Evolutionary conservation across 805 yeast genomes (phyloP), one percentile per base, ranked within the genome.

Genomic region (Yarrowia keelungensis): DNA sequence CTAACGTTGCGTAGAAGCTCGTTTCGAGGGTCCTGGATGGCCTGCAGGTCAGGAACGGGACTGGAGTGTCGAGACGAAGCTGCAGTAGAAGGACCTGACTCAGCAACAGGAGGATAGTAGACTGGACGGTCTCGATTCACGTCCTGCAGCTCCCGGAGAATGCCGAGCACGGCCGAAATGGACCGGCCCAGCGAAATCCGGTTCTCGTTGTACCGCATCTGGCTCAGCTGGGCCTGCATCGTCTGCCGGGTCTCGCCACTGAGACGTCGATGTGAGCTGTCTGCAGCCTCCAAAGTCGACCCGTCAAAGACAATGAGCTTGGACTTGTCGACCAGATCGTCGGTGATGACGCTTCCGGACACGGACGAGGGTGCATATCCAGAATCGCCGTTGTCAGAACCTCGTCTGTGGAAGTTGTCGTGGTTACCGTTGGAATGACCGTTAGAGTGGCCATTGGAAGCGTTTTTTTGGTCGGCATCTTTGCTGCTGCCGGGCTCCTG

Each of bases 141-240:
- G 22, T 71, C 71, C 66, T 75, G 76, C 16, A 79, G 71, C 16
- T 75, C 76, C 7, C 70, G 69, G 42, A 79, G 72, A 69, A 77
- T 69, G 16, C 53, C 69, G 49, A 70, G 64, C 9, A 73, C 76
- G n/a, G 75, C 72, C 7, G 74, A 62, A 15, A 78, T 78, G 42
- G 75, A 69, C 65, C 90, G 80, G 69, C 86, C 89, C 68, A 93
- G 80, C 0, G 89, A 83, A 0, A 86, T 80, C 68, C 89, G 84
- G 79, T 88, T 88, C 73, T 88, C 87, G 75, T 91, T 91, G 76
- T 90, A 94, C 70, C 86, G 89, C 69, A 89, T 79, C 75, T 93
- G 97, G 69, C 87, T 86, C 41, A 89, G 76, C 66, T 92, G 89
- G 1, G 89, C 81, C 56, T 82, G 80, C 70, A 82, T 74, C n/a